Base-by-base conservation (phyloP, 2,329 filamentous ascomycete species). In the Bipolaris gigantea region DNA sequence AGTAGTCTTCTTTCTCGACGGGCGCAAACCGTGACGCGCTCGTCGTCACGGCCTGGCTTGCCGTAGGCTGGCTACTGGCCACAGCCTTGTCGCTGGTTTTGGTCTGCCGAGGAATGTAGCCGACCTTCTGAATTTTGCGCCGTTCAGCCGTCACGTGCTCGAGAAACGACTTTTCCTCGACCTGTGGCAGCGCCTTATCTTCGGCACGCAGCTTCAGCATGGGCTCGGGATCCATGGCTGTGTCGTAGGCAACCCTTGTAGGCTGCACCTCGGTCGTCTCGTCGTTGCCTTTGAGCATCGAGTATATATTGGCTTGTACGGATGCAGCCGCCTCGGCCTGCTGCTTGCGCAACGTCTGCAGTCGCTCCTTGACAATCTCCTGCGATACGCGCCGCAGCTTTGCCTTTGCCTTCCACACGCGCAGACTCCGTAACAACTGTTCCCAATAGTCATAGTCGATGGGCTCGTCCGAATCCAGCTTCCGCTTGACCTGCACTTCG, bases 391-490 rank as follows among this genome's bases (percentile, higher is more conserved):
- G 87, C 62, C 86, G 86, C 48, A 99, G 77, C 72, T 88, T 91
- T 2, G 92, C 91, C 73, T 90, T 92, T 32, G 94, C 91, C 77
- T 97, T 97, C 86, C 90, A 97, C 1, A 96, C 86, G 6, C 89
- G 81, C 59, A 99, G 79, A 70, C 88, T 95, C 62, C 87, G 87
- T 57, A 99, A 80, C 15, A 99, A 80, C 71, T 96, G 90, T 71
- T 96, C 91, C 94, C 94, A 99, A 73, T 97, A 99, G 75, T 99
- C 94, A 2, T 89, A 91, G 74, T 99, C 94, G 62, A 99, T 93
- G 9, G 90, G 87, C 69, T 97, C 92, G 70, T 96, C 88, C 7
- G 91, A 95, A 48, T 87, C 83, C 43, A 99, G 79, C 77, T 99
- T 99, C 15, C 82, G 80, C 71, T 86, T 86, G 73, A 99, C 94